Evolutionary conservation across 345 rosid genomes (phyloP), one percentile per base, ranked within the genome.

Genomic region (Cardamine chenopodiifolia): DNA sequence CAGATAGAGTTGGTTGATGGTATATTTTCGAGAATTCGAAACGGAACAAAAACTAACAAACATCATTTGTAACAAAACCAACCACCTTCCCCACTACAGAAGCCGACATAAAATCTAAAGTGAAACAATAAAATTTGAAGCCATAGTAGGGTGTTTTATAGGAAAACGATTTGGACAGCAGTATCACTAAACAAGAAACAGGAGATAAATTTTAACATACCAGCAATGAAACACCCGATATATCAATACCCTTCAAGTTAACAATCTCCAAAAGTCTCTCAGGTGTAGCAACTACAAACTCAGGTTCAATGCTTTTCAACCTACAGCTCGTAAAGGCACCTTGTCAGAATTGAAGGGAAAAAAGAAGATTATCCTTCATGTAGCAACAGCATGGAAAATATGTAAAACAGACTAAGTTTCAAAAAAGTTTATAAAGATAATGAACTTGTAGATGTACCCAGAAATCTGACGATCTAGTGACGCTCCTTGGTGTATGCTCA

Each of bases 181-280:
- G 54, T 20, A 39, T 23, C 50, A 39, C 14, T 7, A 39, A 62
- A 31, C 45, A 59, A 6, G 32, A 32, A 61, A 20, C 13, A 65
- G 2, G 37, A 52, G 26, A 68, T 0, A 62, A 0, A 20, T 25
- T 40, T 28, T 34, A 69, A 29, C 61, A 18, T 92, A 95, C 99
- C 96, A 95, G 85, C 69, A 90, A 72, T 53, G 96, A 88, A 56
- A 89, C 88, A 19, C 85, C 72, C 9, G 97, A 86, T 81, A 90
- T 60, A 77, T 89, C 93, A 52, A 89, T 63, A 15, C 94, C 97
- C 80, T 87, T 86, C 78, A 83, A 26, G 60, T 84, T 78, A 77
- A 90, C 73, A 75, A 95, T 91, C 88, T 89, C 92, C 80, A 86
- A 75, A 78, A 90, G 98, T 71, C 98, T 90, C 78, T 83, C 90